These are phyloP conservation scores for Raddia distichophylla DNA, from an alignment of 176 grass and related monocot genomes.

Conservation along the genomic window DNA sequence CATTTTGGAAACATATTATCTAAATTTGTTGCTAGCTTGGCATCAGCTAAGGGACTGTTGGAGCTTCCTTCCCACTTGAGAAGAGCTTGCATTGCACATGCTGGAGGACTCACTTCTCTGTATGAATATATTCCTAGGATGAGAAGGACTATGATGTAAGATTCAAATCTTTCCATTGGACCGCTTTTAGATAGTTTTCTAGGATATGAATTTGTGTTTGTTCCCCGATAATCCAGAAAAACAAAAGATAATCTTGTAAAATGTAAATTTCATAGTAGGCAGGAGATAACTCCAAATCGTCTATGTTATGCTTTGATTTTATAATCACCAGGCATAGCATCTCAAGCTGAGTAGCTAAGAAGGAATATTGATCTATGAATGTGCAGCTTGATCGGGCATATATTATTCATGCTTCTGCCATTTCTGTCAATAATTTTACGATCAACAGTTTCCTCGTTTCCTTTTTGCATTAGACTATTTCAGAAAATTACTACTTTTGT, in stretches of 20 bases:
- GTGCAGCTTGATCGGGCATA: too few species aligned
- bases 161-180: constrained; percentile 25
- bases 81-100: constrained; percentile 86
- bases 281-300: background rate
- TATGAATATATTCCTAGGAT: constrained; percentile 92
- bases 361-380: too few species aligned
- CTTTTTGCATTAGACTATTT: background rate
- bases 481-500: background rate
- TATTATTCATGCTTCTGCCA: constrained; percentile 3
- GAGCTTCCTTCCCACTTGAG: constrained; percentile 85
- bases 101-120: constrained; percentile 72
- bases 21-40: constrained; percentile 71
- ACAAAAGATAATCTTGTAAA: background rate
- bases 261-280: background rate
- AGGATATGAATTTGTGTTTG: background rate
- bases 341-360: too few species aligned
- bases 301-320: background rate
- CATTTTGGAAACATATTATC: constrained; percentile 96
- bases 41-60: constrained; percentile 52
- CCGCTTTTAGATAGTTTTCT: constrained; percentile 13
- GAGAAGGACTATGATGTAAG: constrained; percentile 84
- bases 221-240: background rate
- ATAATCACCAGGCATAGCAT: background rate
- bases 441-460: background rate
- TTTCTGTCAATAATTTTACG: background rate